Conservation (phyloP, 805 yeast genomes). For the Kuraishia molischiana region DNA sequence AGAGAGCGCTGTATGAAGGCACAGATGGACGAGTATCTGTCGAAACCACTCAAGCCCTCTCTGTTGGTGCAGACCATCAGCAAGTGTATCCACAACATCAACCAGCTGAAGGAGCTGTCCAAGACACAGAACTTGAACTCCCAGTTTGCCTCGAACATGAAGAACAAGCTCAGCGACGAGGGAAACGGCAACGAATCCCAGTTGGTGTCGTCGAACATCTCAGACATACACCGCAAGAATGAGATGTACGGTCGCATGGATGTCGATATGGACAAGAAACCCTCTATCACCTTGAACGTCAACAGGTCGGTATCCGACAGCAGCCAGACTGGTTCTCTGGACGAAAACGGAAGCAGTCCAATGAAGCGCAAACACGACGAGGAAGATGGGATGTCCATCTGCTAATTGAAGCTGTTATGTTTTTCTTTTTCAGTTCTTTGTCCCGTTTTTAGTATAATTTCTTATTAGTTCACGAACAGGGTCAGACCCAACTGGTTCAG, state of each 20-base stretch:
- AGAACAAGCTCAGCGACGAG: background rate
- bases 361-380: conserved; percentile 1
- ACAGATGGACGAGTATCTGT: conserved; percentile 87
- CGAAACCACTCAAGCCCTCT: conserved; percentile 81
- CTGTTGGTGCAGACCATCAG: conserved; percentile 76
- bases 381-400: background rate
- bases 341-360: background rate
- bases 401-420: no score
- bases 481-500: no score
- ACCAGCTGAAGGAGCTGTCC: conserved; percentile 49
- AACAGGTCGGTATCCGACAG: background rate
- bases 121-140: conserved; percentile 8
- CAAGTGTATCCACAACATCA: conserved; percentile 68
- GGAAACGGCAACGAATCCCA: background rate
- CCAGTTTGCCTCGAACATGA: background rate
- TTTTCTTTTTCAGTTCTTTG: no score
- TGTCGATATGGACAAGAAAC: background rate
- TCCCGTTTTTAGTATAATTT: no score
- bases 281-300: background rate
- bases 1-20: conserved; percentile 79
- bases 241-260: background rate
- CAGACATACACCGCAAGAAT: conserved; percentile 1
- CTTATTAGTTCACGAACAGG: no score
- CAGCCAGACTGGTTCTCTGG: background rate
- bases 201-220: background rate